phyloP scores from a whole-genome alignment of 768 basidiomycete species.

The Trametes cingulata region DNA sequence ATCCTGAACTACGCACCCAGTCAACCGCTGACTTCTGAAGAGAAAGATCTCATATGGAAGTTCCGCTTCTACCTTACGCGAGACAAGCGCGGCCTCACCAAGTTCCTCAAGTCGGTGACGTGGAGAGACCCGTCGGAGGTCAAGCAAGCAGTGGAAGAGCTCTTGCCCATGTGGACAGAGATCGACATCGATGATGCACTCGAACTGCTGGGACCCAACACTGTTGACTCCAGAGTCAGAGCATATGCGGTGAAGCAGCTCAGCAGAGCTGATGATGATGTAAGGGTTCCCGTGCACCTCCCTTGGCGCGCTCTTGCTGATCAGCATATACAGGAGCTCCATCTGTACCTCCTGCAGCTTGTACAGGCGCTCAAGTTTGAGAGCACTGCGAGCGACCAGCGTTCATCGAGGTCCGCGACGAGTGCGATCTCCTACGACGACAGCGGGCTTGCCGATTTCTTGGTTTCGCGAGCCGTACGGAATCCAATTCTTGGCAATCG shows the following conservation, averaged over 20 bases:
- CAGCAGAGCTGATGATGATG: slow-evolving; percentile 91
- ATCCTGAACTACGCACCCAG: slow-evolving; percentile 93
- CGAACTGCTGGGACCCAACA: slow-evolving; percentile 88
- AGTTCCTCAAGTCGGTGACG: slow-evolving; percentile 96
- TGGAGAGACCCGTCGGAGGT: slow-evolving; percentile 97
- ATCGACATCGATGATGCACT: slow-evolving; percentile 96
- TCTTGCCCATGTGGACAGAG: slow-evolving; percentile 95
- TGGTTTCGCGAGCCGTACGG: slow-evolving; percentile 80
- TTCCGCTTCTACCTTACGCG: slow-evolving; percentile 96
- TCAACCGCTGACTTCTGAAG: slow-evolving; percentile 80
- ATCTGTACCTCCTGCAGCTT: slow-evolving; percentile 90
- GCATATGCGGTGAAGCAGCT: slow-evolving; percentile 94
- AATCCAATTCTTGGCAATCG: slow-evolving; percentile 88
- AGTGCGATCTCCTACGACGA: slow-evolving; percentile 86
- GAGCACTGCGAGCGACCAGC: slow-evolving; percentile 72
- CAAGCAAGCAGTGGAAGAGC: slow-evolving; percentile 95
- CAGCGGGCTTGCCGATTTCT: slow-evolving; percentile 90
- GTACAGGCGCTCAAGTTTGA: slow-evolving; percentile 99
- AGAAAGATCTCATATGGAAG: slow-evolving; percentile 97
- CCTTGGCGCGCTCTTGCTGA: neutral
- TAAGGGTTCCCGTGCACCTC: slow-evolving; percentile 37
- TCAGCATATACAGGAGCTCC: slow-evolving; percentile 66
- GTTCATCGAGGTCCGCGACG: slow-evolving; percentile 69
- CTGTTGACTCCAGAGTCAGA: slow-evolving; percentile 87
- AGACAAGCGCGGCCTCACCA: slow-evolving; percentile 92